These are phyloP conservation scores for Verticillium isaacii DNA, from an alignment of 2,329 filamentous ascomycete species.

Conservation along the genomic window DNA sequence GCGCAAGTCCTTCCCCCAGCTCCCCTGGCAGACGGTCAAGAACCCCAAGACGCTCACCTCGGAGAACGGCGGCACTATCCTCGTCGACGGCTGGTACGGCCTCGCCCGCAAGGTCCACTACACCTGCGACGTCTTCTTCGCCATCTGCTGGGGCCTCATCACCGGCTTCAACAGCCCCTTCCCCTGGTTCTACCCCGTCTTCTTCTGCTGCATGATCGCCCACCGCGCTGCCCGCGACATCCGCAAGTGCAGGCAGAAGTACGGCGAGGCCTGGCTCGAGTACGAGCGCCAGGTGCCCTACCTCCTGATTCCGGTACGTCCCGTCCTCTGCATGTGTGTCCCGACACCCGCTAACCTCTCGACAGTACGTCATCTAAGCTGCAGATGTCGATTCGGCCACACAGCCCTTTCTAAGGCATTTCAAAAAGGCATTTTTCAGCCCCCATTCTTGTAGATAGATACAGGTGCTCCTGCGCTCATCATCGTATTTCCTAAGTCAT, in stretches of 20 bases:
- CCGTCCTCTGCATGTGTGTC: not conserved
- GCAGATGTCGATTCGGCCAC: not conserved
- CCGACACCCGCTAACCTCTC: not conserved
- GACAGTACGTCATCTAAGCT: slow-evolving; percentile 36
- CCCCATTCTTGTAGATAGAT: slow-evolving; percentile 1
- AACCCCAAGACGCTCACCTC: slow-evolving; percentile 77
- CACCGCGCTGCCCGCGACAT: slow-evolving; percentile 76
- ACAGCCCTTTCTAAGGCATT: not conserved
- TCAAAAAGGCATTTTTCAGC: not conserved
- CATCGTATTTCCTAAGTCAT: not conserved
- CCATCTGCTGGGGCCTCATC: slow-evolving; percentile 73
- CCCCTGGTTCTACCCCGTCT: slow-evolving; percentile 84
- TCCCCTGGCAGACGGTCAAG: slow-evolving; percentile 80
- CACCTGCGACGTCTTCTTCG: slow-evolving; percentile 74
- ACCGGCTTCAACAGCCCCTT: slow-evolving; percentile 77
- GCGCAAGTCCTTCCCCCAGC: slow-evolving; percentile 80
- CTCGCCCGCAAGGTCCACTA: slow-evolving; percentile 50
- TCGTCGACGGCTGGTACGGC: slow-evolving; percentile 81
- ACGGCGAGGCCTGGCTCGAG: slow-evolving; percentile 76
- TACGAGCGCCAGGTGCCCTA: slow-evolving; percentile 78
- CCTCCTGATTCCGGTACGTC: slow-evolving; percentile 60
- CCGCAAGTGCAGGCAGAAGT: slow-evolving; percentile 69
- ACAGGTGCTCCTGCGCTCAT: not conserved
- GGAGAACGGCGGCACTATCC: slow-evolving; percentile 67
- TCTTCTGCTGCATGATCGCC: slow-evolving; percentile 75